Evolutionary conservation across 768 basidiomycete species (phyloP).

Genomic region (Scleroderma citrinum): DNA sequence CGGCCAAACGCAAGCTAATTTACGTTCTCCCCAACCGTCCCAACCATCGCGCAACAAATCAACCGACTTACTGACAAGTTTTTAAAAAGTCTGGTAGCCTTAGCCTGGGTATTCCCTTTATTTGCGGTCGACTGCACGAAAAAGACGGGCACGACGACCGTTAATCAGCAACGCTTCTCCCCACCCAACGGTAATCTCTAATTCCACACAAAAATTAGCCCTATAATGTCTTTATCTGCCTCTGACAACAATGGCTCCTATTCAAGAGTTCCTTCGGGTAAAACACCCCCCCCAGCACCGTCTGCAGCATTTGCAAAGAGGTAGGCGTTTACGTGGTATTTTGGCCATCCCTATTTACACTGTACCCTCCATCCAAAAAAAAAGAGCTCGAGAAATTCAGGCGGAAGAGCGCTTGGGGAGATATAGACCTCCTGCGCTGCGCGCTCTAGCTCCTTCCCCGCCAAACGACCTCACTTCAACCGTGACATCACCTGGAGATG

Average conservation of each 20-base stretch:
- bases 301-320: constrained; percentile 88
- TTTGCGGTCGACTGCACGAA: constrained; percentile 23
- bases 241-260: constrained; percentile 77
- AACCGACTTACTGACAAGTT: constrained; percentile 11
- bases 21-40: constrained; percentile 14
- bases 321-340: constrained; percentile 34
- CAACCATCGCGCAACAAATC: constrained; percentile 19
- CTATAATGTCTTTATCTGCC: constrained; percentile 91
- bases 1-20: constrained; percentile 29
- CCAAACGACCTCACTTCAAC: constrained; percentile 61
- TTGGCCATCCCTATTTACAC: constrained; percentile 15
- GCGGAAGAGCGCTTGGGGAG: constrained; percentile 66
- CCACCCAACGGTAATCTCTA: constrained; percentile 66
- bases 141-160: constrained; percentile 23
- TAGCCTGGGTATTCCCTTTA: constrained; percentile 17
- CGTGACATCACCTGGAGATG: constrained; percentile 53
- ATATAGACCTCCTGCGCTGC: constrained; percentile 79
- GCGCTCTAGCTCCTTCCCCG: constrained; percentile 61
- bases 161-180: constrained; percentile 29
- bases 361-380: not conserved
- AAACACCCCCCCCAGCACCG: constrained; percentile 86
- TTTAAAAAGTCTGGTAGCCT: constrained; percentile 11
- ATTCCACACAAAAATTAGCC: constrained; percentile 50
- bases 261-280: constrained; percentile 78
- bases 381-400: constrained; percentile 81